Base-by-base conservation (phyloP, 306 rosid genomes). In the Malus sylvestris region DNA sequence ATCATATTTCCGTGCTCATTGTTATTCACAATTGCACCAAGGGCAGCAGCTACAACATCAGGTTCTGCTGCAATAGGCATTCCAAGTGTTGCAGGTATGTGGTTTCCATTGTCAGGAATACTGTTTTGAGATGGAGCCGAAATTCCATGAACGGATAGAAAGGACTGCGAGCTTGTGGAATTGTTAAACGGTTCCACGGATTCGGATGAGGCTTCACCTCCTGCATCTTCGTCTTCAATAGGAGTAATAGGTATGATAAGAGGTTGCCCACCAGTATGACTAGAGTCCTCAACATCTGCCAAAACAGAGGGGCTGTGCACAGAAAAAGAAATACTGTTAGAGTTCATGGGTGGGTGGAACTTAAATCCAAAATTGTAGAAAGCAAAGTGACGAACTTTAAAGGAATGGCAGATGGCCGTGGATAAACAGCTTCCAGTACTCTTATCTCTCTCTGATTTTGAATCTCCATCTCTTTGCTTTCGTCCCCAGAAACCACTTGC, bases 401-500 rank as follows among this genome's bases (percentile, higher is more conserved):
- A 75, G 98, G 98, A 78, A 93, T 93, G 76, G 98, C 88, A 46
- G 98, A 91, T 29, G 86, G 83, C 13, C 97, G 91, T 29, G 98
- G 98, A 84, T 93, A 93, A 77, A 89, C 86, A 57, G 98, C 98
- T 88, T 93, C 98, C 23, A 93, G 91, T 57, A 91, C 93, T 84
- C 97, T 86, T 92, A 91, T 76, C 84, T 93, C 98, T 84, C 98
- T 91, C 76, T 88, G 89, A 80, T 79, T 77, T 88, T 91, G 87
- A 80, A 82, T 81, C 76, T 76, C 87, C 53, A 75, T 82, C 80
- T 93, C 96, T 70, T 83, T 76, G 85, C 97, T 91, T 86, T 93
- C 97, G 83, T 93, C 98, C 78, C 97, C 98, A 71, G 90, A 89
- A 79, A 85, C 98, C 75, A 93, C 97, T 87, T 74, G 91, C 98